phyloP scores from a whole-genome alignment of 2,329 filamentous ascomycete genomes.

The Fusarium napiforme region DNA sequence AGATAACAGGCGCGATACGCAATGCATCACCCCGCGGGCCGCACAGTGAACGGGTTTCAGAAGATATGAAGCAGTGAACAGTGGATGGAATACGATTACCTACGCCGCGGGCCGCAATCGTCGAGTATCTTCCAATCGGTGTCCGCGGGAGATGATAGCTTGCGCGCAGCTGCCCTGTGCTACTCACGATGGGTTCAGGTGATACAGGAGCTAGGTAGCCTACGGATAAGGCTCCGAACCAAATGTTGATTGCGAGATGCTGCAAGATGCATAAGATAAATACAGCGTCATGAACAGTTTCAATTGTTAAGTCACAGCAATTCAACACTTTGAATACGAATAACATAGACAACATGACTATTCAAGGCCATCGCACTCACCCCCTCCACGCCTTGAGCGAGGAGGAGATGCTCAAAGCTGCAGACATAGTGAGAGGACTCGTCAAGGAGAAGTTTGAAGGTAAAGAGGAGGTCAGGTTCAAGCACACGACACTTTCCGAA shows the following conservation, averaged over 20 bases:
- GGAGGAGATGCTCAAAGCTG: neutral
- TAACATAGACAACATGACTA: neutral
- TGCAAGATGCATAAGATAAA: neutral
- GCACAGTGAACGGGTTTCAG: neutral
- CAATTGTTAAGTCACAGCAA: neutral
- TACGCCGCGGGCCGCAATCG: neutral
- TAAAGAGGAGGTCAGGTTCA: neutral
- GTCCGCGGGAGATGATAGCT: neutral
- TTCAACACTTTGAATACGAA: neutral
- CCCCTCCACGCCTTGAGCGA: neutral
- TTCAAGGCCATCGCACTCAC: neutral
- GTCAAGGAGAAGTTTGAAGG: neutral
- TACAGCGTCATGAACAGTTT: neutral
- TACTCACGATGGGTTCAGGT: neutral
- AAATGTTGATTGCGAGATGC: accelerated
- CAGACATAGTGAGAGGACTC: neutral
- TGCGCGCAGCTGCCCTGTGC: too few relatives aligned
- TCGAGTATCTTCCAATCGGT: neutral
- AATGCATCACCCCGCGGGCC: neutral
- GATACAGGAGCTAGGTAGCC: too few relatives aligned
- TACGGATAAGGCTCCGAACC: neutral
- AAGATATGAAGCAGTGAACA: neutral
- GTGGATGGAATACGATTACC: neutral
- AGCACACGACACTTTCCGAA: neutral
- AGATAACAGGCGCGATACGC: neutral